Evolutionary conservation across 768 basidiomycete species (phyloP), one percentile per base, ranked within the genome.

Genomic region (Mycena vulgaris): DNA sequence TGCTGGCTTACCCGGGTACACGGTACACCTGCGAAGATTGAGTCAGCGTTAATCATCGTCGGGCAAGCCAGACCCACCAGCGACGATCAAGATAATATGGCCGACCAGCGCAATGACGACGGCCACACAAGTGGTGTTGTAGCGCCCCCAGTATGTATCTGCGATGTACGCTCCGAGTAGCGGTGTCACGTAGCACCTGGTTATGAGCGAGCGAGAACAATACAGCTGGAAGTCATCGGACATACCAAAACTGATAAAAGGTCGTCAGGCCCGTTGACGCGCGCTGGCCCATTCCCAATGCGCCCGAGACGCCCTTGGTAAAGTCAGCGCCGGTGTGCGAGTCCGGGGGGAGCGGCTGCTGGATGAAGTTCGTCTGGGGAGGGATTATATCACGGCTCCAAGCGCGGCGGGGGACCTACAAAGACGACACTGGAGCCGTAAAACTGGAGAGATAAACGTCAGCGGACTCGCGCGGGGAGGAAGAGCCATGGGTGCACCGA

Each of bases 121-220:
- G 21, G 90, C 89, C 69, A 88, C 82, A 75, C 85, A 87, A 64
- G 94, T 84, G 8, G 93, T 94, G 79, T 92, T 93, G 86, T 86
- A 95, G 5, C 93, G 87, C 16, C 93, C 93, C 82, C 88, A 87
- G 72, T 89, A 84, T 6, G 90, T 87, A 77, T 94, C 92, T 16
- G 93, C 92, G 61, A 94, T 83, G 75, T 89, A 93, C 1, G 92
- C 93, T 14, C 92, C 92, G 14, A 88, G 79, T 5, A 94, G 81
- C 2, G 93, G 93, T 23, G 87, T 88, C 57, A 92, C 76, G 65
- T 92, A 93, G 58, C 88, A 87, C 90, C 89, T 89, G 75, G n/a
- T n/a, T n/a, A n/a, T n/a, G n/a, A n/a, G n/a, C n/a, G n/a, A n/a
- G n/a, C n/a, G n/a, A n/a, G n/a, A n/a, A n/a, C n/a, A n/a, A n/a